A percentile compares a stretch with the other conserved stretches of the same genome.
These are phyloP conservation scores for Solanum corneliomulleri DNA, from an alignment of 257 asterid genomes.

Conservation along the genomic window DNA sequence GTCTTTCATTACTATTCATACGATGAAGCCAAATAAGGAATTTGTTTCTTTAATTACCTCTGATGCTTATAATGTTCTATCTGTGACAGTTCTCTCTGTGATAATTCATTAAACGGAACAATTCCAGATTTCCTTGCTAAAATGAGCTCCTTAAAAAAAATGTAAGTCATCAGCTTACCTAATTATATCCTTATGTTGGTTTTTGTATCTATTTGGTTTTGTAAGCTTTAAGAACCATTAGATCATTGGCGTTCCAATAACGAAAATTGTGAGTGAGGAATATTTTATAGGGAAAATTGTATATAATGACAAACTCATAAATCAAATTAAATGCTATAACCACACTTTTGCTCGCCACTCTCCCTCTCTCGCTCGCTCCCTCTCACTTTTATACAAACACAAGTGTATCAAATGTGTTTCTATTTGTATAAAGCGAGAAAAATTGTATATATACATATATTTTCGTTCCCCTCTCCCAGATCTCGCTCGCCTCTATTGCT, in stretches of 20 bases:
- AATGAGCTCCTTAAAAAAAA: neutral
- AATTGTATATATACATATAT: too few species aligned
- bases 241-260: neutral
- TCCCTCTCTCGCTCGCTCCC: too few species aligned
- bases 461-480: too few species aligned
- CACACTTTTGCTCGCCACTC: too few species aligned
- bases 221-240: neutral
- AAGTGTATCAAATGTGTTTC: too few species aligned
- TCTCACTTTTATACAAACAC: too few species aligned
- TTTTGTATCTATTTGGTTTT: neutral
- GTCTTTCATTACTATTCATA: neutral
- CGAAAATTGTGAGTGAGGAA: neutral
- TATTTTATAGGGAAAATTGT: neutral
- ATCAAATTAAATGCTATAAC: too few species aligned
- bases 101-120: neutral
- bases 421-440: too few species aligned
- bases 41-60: neutral
- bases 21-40: neutral
- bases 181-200: neutral
- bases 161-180: neutral
- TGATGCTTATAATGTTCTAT: neutral
- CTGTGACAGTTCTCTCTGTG: neutral
- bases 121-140: neutral
- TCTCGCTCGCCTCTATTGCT: too few species aligned
- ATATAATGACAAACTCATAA: too few species aligned